Evolutionary conservation across 139 green algal genomes (phyloP).

Genomic region (Edaphochlamys debaryana): DNA sequence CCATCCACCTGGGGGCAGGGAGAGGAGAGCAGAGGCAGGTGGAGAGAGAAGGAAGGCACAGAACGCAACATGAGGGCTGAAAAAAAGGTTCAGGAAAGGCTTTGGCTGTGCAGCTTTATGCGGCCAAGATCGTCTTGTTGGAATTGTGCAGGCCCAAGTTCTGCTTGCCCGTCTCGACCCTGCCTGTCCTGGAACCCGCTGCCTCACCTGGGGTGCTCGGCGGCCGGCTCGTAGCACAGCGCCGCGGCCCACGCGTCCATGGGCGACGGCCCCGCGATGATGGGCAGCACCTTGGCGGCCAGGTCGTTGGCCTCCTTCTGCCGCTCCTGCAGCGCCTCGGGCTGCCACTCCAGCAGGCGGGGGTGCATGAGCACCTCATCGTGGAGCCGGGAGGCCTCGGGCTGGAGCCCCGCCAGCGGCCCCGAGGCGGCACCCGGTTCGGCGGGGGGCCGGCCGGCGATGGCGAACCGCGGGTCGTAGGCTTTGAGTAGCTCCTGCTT

Average conservation of each 20-base stretch:
- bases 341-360: slow-evolving; percentile 7
- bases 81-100: too few species aligned
- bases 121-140: too few species aligned
- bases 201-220: slow-evolving; percentile 42
- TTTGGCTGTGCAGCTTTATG: too few species aligned
- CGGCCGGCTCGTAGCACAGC: slow-evolving; percentile 42
- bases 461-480: slow-evolving; percentile 54
- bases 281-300: slow-evolving; percentile 47
- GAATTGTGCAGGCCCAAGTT: too few species aligned
- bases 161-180: too few species aligned
- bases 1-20: slow-evolving; percentile 59
- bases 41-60: background rate
- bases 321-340: slow-evolving; percentile 16
- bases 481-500: slow-evolving; percentile 55
- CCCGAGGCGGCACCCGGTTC: too few species aligned
- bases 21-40: background rate
- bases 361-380: slow-evolving; percentile 52
- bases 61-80: too few species aligned
- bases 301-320: slow-evolving; percentile 46
- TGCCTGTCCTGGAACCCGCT: too few species aligned
- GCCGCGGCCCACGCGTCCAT: slow-evolving; percentile 50
- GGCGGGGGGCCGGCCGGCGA: slow-evolving; percentile 25
- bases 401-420: slow-evolving; percentile 19
- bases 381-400: slow-evolving; percentile 44
- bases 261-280: slow-evolving; percentile 27